Percentiles rank a stretch among this genome's conserved stretches.
Evolutionary conservation across 2,329 filamentous ascomycete genomes (phyloP).

Genomic region (Chaetothyriales sp.): DNA sequence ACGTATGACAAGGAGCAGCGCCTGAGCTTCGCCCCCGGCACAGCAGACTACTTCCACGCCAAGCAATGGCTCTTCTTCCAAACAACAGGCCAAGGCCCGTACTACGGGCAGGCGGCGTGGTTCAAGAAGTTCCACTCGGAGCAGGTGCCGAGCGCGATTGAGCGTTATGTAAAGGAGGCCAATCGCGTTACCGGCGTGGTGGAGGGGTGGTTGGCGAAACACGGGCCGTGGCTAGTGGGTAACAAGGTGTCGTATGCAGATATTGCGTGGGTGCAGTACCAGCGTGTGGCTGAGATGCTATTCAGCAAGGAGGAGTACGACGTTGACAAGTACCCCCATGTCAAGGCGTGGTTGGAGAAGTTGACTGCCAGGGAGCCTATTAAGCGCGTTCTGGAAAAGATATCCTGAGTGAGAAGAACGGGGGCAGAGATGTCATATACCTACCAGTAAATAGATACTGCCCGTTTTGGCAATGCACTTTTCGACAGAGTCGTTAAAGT

Average conservation of each 20-base stretch:
- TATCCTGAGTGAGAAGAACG: background rate
- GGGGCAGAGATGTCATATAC: background rate
- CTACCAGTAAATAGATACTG: too few relatives aligned
- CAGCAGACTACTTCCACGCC: constrained; percentile 26
- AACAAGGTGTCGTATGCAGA: constrained; percentile 32
- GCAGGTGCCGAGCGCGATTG: constrained; percentile 29
- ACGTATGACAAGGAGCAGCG: constrained; percentile 30
- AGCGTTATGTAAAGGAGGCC: constrained; percentile 34
- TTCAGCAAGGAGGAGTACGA: constrained; percentile 8
- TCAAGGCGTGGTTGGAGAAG: constrained; percentile 11
- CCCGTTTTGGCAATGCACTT: too few relatives aligned
- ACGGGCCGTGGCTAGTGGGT: constrained; percentile 28
- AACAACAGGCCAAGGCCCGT: constrained; percentile 34
- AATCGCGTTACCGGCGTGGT: constrained; percentile 34
- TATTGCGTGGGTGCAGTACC: constrained; percentile 27
- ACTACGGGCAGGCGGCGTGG: constrained; percentile 36
- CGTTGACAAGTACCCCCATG: constrained; percentile 5
- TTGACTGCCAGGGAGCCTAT: constrained; percentile 4
- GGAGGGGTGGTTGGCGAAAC: constrained; percentile 24
- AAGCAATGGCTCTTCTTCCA: constrained; percentile 36
- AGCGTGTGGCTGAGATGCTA: constrained; percentile 1
- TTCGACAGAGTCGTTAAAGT: too few relatives aligned
- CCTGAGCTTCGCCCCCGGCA: constrained; percentile 23
- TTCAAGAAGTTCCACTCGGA: constrained; percentile 31
- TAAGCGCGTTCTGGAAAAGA: constrained; percentile 2